Percentiles rank a stretch among this genome's conserved stretches.
phyloP scores from a whole-genome alignment of 73 alveolate species.

The Tetrahymena malaccensis region DNA sequence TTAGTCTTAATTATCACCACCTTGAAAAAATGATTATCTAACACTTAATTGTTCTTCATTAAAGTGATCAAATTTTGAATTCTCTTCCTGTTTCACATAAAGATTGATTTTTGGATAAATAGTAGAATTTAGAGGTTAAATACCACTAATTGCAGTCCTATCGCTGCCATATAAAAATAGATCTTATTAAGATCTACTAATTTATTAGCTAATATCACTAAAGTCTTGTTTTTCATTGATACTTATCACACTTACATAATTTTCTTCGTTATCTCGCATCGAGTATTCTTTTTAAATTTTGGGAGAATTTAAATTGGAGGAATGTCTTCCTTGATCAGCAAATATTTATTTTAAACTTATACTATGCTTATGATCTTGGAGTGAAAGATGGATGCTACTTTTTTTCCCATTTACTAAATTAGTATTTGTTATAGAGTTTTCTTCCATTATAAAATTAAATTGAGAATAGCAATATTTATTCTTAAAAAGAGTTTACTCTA shows the following conservation, averaged over 20 bases:
- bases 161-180: background rate
- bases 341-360: no score
- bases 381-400: no score
- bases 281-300: background rate
- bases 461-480: background rate
- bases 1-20: background rate
- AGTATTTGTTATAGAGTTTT: background rate
- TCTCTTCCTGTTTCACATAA: background rate
- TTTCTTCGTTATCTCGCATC: background rate
- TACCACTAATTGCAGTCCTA: background rate
- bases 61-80: background rate
- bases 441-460: background rate
- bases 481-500: background rate
- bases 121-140: background rate
- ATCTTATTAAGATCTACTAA: background rate
- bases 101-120: background rate
- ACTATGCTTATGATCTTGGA: background rate
- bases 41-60: background rate
- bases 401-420: no score
- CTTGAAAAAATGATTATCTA: background rate
- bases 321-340: background rate
- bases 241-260: background rate
- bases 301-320: background rate
- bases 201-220: background rate
- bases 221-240: background rate